Percentiles rank a stretch among this genome's conserved stretches.
phyloP scores from a whole-genome alignment of 345 rosid species.

The Syzygium aromaticum region DNA sequence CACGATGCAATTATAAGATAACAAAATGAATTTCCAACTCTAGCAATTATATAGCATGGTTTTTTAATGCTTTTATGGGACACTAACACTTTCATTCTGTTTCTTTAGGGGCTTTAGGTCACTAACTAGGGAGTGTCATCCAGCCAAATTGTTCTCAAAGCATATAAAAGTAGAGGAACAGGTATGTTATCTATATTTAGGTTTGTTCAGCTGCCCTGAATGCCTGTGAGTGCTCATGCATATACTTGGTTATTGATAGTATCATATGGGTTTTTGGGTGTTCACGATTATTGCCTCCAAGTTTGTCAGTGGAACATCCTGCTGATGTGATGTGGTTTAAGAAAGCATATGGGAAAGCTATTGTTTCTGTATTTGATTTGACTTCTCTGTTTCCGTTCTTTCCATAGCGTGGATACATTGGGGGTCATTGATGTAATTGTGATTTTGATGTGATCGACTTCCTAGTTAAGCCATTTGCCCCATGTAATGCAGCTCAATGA shows the following conservation, averaged over 20 bases:
- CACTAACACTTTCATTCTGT: neutral
- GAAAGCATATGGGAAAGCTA: neutral
- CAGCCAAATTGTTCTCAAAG: slow-evolving; percentile 75
- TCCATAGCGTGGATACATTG: neutral
- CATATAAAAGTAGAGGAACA: slow-evolving; percentile 90
- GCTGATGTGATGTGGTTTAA: neutral
- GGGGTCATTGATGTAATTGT: neutral
- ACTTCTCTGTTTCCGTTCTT: neutral
- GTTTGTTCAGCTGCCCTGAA: neutral
- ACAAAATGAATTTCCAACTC: neutral
- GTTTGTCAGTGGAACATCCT: neutral
- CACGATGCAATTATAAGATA: neutral
- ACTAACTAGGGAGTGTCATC: slow-evolving; percentile 60
- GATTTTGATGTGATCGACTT: neutral
- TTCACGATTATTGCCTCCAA: neutral
- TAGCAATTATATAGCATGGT: neutral
- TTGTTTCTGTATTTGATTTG: neutral
- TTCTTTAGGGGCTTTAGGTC: slow-evolving; percentile 51
- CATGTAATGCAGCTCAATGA: neutral
- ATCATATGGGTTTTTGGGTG: neutral
- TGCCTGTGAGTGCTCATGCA: neutral
- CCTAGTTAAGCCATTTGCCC: neutral
- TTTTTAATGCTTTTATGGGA: neutral
- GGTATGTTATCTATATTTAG: slow-evolving; percentile 28
- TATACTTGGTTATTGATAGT: neutral